Evolutionary conservation across 371 early-diverging fungal genomes (phyloP), one percentile per base, ranked within the genome.

Genomic region (Mucor plumbeus): DNA sequence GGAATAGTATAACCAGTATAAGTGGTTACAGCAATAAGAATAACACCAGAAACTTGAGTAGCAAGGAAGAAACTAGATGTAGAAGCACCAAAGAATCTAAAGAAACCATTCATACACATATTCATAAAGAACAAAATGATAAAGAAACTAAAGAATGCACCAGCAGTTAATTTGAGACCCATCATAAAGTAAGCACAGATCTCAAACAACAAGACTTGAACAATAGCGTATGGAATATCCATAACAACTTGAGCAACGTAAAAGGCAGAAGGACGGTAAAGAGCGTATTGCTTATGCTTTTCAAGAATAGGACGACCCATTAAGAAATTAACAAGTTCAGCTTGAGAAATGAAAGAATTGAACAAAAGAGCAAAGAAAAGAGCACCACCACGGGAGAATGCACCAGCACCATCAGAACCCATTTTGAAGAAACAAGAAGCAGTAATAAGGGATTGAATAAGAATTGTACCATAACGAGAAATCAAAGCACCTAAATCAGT

Each of bases 381-480:
- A 39, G 87, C 90, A 79, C 93, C 93, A 59, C 92, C 92, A 41
- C 92, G 85, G 6, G 88, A 85, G 73, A 91, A 92, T 59, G 89
- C 86, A 44, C 92, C 91, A 31, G 71, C 67, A 17, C 82, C 77
- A 61, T 74, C 76, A 1, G 60, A 48, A 8, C 85, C 85, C 68
- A 91, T 75, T 67, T 76, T 70, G 62, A 83, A 87, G 74, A 91
- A 92, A 48, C 88, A 85, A 15, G 90, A 88, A 34, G 91, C 92
- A 67, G 88, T 86, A 64, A 92, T 87, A 31, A 90, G 70, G 55
- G 89, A 89, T 82, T 88, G 87, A 65, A 90, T 72, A 11, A 88
- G 64, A 58, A 85, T 83, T n/a, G 87, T 83, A 57, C 87, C 83
- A 60, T 85, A 85, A 57, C 88, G 87, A 65, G 89, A 88, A 34